phyloP scores from a whole-genome alignment of 2,329 filamentous ascomycete genomes.

The Hypoxylon sp. region DNA sequence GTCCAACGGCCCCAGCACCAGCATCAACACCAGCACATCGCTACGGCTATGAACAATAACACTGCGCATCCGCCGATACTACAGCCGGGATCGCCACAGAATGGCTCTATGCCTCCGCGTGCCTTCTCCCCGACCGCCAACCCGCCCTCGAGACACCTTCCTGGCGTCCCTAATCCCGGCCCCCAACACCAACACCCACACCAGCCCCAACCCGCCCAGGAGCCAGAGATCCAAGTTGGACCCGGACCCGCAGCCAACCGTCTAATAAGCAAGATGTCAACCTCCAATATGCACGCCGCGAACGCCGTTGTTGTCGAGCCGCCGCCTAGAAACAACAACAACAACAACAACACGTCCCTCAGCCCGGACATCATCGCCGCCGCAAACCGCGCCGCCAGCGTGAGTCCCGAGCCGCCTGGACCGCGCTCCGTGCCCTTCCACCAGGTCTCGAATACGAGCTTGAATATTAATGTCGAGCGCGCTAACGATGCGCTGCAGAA shows the following conservation, averaged over 20 bases:
- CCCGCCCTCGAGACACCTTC: not conserved
- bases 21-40: conserved; percentile 48
- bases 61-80: conserved; percentile 13
- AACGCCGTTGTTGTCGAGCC: conserved; percentile 10
- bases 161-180: conserved; percentile 4
- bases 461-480: conserved; percentile 51
- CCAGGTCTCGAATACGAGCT: conserved; percentile 48
- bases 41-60: conserved; percentile 40
- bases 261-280: conserved; percentile 47
- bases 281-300: not conserved
- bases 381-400: conserved; percentile 44
- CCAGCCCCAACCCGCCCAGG: conserved; percentile 5
- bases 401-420: conserved; percentile 50
- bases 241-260: conserved; percentile 19
- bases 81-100: conserved; percentile 36
- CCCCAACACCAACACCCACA: not conserved
- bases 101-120: not conserved
- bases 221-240: conserved; percentile 3
- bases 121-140: conserved; percentile 18
- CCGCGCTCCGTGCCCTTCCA: conserved; percentile 36
- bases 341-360: conserved; percentile 34
- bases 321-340: not conserved
- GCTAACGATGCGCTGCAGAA: conserved; percentile 45
- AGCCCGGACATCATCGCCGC: conserved; percentile 40
- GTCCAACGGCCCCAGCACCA: conserved; percentile 39